These are phyloP conservation scores for Geoglossum cookeanum DNA, from an alignment of 2,329 filamentous ascomycete species.

Conservation along the genomic window DNA sequence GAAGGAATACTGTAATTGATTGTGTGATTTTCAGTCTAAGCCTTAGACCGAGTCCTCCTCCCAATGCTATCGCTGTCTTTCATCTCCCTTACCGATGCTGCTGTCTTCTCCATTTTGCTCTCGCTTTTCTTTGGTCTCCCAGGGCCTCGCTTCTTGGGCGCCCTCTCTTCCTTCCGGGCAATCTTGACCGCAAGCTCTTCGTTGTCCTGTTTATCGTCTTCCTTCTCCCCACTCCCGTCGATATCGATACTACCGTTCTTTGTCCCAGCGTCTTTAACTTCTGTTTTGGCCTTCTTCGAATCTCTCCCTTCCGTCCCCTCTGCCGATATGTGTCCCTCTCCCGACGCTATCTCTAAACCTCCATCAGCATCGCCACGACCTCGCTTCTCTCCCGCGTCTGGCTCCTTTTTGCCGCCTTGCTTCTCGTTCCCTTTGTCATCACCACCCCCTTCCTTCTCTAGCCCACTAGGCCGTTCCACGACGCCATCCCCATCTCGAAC, in stretches of 20 bases:
- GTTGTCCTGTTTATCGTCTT: slow-evolving; percentile 23
- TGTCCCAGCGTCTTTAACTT: background rate
- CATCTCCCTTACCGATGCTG: background rate
- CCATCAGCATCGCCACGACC: slow-evolving; percentile 1
- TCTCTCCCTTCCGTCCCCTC: slow-evolving; percentile 16
- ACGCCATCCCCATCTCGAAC: slow-evolving; percentile 42
- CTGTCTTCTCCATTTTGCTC: background rate
- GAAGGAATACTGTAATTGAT: background rate
- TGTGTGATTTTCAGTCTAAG: background rate
- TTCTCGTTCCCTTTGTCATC: slow-evolving; percentile 11
- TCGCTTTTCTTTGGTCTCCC: slow-evolving; percentile 18
- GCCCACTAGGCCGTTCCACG: slow-evolving; percentile 41
- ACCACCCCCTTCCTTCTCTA: slow-evolving; percentile 32
- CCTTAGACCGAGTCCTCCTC: slow-evolving; percentile 4
- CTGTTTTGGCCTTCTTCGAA: slow-evolving; percentile 9
- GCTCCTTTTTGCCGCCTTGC: slow-evolving; percentile 8
- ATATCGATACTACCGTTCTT: background rate
- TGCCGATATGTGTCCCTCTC: slow-evolving; percentile 11
- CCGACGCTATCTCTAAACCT: background rate
- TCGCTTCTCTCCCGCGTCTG: slow-evolving; percentile 1
- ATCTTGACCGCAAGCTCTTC: slow-evolving; percentile 26
- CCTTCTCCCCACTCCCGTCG: slow-evolving; percentile 6
- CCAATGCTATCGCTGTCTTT: slow-evolving; percentile 4
- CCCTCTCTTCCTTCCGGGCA: slow-evolving; percentile 15
- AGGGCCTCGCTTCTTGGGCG: slow-evolving; percentile 26